phyloP scores from a whole-genome alignment of 352 stramenopile genomes.

The Thalassiosira hispida region DNA sequence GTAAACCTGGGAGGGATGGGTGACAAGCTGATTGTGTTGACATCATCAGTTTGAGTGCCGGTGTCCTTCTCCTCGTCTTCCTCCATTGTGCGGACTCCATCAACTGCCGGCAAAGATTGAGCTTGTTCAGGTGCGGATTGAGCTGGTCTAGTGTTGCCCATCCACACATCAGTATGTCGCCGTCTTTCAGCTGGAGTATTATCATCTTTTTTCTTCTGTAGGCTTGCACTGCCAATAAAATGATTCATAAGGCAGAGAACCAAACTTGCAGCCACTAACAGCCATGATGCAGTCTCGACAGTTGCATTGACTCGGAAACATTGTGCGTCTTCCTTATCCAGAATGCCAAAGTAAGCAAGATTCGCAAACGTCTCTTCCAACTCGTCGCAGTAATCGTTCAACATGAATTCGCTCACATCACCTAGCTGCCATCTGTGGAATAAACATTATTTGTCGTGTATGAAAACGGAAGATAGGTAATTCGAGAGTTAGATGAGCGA shows the following conservation, averaged over 20 bases:
- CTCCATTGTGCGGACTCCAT: conserved; percentile 5
- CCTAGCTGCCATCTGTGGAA: conserved; percentile 80
- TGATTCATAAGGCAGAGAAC: conserved; percentile 64
- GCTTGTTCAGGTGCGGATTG: not conserved
- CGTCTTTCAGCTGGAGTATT: conserved; percentile 38
- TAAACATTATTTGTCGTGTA: no score
- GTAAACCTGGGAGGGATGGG: conserved; percentile 52
- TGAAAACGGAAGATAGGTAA: no score
- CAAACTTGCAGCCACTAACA: conserved; percentile 78
- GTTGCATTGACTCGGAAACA: conserved; percentile 76
- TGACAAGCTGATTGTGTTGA: conserved; percentile 12
- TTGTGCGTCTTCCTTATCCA: conserved; percentile 76
- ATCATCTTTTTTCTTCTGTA: conserved; percentile 49
- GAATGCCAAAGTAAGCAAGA: conserved; percentile 74
- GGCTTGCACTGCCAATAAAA: conserved; percentile 46
- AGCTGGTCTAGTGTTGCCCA: conserved; percentile 10
- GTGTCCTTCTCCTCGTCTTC: conserved; percentile 38
- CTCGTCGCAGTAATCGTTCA: conserved; percentile 76
- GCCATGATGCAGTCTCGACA: conserved; percentile 70
- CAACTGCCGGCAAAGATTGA: not conserved
- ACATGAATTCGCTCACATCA: conserved; percentile 76
- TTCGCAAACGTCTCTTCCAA: conserved; percentile 69
- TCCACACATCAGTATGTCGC: conserved; percentile 54
- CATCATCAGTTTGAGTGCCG: not conserved
- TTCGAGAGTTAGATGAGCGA: no score